Conservation (phyloP, 2,329 filamentous ascomycete species). For the Fusarium clavum region DNA sequence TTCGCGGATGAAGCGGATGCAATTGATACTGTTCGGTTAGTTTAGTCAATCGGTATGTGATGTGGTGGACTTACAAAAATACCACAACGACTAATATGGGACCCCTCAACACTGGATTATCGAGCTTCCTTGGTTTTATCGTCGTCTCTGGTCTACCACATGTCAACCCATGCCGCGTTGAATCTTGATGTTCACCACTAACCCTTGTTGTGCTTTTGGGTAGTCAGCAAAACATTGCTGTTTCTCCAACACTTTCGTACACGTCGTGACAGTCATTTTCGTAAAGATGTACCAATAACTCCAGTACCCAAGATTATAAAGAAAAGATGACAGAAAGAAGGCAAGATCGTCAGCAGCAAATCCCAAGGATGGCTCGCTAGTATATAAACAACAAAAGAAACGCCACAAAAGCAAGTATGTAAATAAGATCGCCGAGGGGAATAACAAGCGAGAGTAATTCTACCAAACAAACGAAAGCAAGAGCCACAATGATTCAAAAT, state of each 20-base stretch:
- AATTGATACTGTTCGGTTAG: conserved; percentile 23
- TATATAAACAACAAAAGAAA: neutral
- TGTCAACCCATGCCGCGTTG: neutral
- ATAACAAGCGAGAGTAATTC: neutral
- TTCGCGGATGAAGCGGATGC: conserved; percentile 33
- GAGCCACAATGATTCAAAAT: neutral
- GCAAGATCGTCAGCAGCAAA: neutral
- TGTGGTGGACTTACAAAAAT: conserved; percentile 1
- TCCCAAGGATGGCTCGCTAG: neutral
- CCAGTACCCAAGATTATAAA: neutral
- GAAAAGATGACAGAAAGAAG: neutral
- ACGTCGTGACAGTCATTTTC: neutral
- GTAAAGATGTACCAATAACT: neutral
- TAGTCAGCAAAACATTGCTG: conserved; percentile 6
- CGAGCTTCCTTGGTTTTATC: conserved; percentile 1
- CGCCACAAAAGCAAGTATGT: neutral
- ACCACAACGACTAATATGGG: neutral
- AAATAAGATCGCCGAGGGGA: neutral
- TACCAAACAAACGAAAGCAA: neutral
- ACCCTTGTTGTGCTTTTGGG: conserved; percentile 18
- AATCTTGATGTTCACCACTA: neutral
- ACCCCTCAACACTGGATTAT: conserved; percentile 9
- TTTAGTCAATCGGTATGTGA: too few relatives aligned
- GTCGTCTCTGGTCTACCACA: neutral
- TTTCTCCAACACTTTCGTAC: neutral